phyloP scores from a whole-genome alignment of 176 grass and related monocot genomes.

The Guadua angustifolia region DNA sequence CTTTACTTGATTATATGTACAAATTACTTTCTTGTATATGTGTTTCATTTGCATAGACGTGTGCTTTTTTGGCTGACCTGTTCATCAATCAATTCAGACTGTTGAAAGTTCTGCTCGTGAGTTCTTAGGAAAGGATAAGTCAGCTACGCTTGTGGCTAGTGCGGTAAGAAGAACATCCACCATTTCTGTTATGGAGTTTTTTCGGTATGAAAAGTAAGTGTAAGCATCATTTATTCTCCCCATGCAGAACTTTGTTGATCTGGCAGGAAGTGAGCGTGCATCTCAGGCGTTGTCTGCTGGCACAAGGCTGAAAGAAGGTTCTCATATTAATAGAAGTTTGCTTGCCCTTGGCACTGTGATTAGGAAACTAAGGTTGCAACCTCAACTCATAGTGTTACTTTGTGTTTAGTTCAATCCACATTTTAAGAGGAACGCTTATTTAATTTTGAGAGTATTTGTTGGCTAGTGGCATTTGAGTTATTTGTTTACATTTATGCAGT shows the following conservation, averaged over 20 bases:
- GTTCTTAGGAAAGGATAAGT: slow-evolving; percentile 80
- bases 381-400: slow-evolving; percentile 21
- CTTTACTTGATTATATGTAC: slow-evolving; percentile 44
- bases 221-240: slow-evolving; percentile 15
- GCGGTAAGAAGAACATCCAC: slow-evolving; percentile 59
- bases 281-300: slow-evolving; percentile 79
- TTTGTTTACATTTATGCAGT: slow-evolving; percentile 53
- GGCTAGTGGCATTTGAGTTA: slow-evolving; percentile 3
- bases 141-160: slow-evolving; percentile 80
- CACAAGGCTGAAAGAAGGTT: slow-evolving; percentile 92
- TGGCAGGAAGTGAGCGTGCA: slow-evolving; percentile 93
- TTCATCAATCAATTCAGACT: slow-evolving; percentile 53
- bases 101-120: slow-evolving; percentile 86
- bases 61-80: slow-evolving; percentile 23
- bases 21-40: neutral
- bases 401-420: slow-evolving; percentile 14
- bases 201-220: neutral
- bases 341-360: slow-evolving; percentile 88
- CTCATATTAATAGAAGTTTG: slow-evolving; percentile 92
- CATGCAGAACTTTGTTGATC: slow-evolving; percentile 93
- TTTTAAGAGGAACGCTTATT: slow-evolving; percentile 19
- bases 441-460: slow-evolving; percentile 5
- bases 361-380: slow-evolving; percentile 75
- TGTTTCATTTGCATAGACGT: neutral
- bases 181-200: slow-evolving; percentile 6